Conservation (phyloP, 2,329 filamentous ascomycete genomes). For the Penicillium sp. region DNA sequence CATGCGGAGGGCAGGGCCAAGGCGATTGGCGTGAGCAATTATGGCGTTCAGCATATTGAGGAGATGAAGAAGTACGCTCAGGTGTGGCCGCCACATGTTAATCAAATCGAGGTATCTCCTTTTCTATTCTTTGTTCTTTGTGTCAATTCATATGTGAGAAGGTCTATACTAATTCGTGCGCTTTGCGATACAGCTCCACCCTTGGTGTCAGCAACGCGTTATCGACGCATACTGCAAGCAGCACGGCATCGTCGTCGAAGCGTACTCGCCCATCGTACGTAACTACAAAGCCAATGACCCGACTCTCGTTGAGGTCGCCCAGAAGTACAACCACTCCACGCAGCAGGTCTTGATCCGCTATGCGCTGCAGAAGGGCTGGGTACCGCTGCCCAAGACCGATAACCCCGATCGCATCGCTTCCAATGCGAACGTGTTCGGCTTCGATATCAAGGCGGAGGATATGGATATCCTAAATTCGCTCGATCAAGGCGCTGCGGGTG, state of each 20-base stretch:
- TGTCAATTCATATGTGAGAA: slow-evolving; percentile 12
- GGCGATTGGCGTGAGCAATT: slow-evolving; percentile 74
- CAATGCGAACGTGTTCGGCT: slow-evolving; percentile 65
- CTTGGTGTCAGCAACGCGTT: slow-evolving; percentile 68
- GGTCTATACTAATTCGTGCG: background rate
- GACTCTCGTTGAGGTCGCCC: slow-evolving; percentile 63
- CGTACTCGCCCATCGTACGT: slow-evolving; percentile 58
- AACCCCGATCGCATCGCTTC: slow-evolving; percentile 66
- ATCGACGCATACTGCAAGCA: slow-evolving; percentile 58
- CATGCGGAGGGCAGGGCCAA: slow-evolving; percentile 61
- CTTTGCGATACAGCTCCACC: slow-evolving; percentile 59
- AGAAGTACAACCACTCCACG: slow-evolving; percentile 72
- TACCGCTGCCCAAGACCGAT: slow-evolving; percentile 74
- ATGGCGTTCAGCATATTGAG: slow-evolving; percentile 66
- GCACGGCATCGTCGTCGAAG: slow-evolving; percentile 55
- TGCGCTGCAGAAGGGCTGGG: slow-evolving; percentile 75
- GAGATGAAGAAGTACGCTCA: slow-evolving; percentile 67
- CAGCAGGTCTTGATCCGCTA: slow-evolving; percentile 80
- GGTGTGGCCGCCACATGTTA: slow-evolving; percentile 69
- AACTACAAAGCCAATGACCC: slow-evolving; percentile 72
- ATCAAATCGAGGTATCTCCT: slow-evolving; percentile 68
- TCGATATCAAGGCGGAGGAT: slow-evolving; percentile 59
- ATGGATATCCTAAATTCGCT: slow-evolving; percentile 57
- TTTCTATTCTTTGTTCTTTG: slow-evolving; percentile 1
- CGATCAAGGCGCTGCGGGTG: slow-evolving; percentile 52